phyloP scores from a whole-genome alignment of 352 stramenopile genomes.

The Pythium myriotylum region DNA sequence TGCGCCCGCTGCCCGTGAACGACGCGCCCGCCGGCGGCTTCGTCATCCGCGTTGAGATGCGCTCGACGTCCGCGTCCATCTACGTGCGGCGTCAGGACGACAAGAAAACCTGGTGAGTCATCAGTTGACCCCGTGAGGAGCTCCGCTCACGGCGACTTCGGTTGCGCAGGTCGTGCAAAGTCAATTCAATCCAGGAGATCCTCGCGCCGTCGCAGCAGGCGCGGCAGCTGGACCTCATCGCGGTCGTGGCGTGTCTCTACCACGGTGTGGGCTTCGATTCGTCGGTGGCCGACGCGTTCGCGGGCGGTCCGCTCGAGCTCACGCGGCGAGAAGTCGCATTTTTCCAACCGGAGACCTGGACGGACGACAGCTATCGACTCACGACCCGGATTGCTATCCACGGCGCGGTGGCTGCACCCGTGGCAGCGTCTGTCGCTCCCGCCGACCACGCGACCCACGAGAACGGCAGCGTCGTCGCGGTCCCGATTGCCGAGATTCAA shows the following conservation, averaged over 20 bases:
- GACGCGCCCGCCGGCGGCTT: constrained; percentile 9
- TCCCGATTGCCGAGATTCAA: constrained; percentile 4
- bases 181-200: constrained; percentile 13
- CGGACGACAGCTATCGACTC: constrained; percentile 10
- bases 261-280: constrained; percentile 4
- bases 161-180: constrained; percentile 7
- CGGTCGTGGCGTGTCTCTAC: constrained; percentile 14
- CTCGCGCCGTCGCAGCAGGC: constrained; percentile 11
- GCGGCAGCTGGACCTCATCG: constrained; percentile 6
- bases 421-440: neutral
- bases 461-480: neutral
- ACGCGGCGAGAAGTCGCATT: constrained; percentile 12
- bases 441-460: neutral
- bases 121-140: neutral
- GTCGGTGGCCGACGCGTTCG: neutral
- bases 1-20: constrained; percentile 19
- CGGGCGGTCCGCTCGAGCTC: constrained; percentile 3
- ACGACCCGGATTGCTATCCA: constrained; percentile 4
- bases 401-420: neutral
- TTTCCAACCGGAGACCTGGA: constrained; percentile 6
- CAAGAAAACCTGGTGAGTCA: constrained; percentile 17
- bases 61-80: neutral
- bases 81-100: constrained; percentile 18
- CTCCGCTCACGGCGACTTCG: too few species aligned
- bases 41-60: constrained; percentile 11